These are phyloP conservation scores for Aspergillus baeticus DNA, from an alignment of 495 filamentous ascomycete genomes.

Conservation along the genomic window DNA sequence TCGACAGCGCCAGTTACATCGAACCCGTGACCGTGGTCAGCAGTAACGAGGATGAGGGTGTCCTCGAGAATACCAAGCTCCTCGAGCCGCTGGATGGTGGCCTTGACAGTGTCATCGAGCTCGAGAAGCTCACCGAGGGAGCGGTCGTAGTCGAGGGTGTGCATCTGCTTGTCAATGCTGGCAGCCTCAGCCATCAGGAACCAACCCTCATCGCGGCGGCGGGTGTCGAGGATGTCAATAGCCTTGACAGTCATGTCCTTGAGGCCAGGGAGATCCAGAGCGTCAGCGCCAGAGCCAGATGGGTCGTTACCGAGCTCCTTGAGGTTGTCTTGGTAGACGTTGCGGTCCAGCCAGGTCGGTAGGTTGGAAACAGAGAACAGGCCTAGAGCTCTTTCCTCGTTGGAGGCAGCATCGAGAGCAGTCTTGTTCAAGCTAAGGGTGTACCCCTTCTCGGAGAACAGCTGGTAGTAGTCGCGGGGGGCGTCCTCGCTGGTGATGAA, in stretches of 20 bases:
- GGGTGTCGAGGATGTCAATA: slow-evolving; percentile 64
- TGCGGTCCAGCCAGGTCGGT: slow-evolving; percentile 71
- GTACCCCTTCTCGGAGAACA: slow-evolving; percentile 65
- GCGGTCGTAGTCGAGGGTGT: slow-evolving; percentile 74
- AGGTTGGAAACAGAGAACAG: slow-evolving; percentile 67
- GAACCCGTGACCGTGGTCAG: slow-evolving; percentile 78
- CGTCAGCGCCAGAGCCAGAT: slow-evolving; percentile 53
- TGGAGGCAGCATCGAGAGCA: slow-evolving; percentile 49
- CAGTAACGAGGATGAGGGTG: slow-evolving; percentile 68
- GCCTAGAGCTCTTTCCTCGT: slow-evolving; percentile 58
- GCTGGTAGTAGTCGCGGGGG: slow-evolving; percentile 64
- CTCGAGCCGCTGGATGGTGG: slow-evolving; percentile 62
- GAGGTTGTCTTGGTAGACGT: slow-evolving; percentile 65
- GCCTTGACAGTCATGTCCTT: slow-evolving; percentile 83
- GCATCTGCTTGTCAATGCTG: slow-evolving; percentile 82
- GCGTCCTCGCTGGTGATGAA: slow-evolving; percentile 47
- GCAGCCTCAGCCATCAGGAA: slow-evolving; percentile 78
- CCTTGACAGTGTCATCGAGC: slow-evolving; percentile 71
- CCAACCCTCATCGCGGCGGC: slow-evolving; percentile 63
- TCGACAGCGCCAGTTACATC: slow-evolving; percentile 59
- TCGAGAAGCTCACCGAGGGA: slow-evolving; percentile 74
- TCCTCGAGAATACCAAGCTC: slow-evolving; percentile 55
- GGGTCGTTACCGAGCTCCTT: slow-evolving; percentile 59
- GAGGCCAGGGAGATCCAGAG: slow-evolving; percentile 66
- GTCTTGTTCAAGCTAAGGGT: slow-evolving; percentile 66